A percentile compares a stretch with the other conserved stretches of the same genome.
These are phyloP conservation scores for Colletotrichum gloeosporioides DNA, from an alignment of 2,329 filamentous ascomycete species.

Conservation along the genomic window DNA sequence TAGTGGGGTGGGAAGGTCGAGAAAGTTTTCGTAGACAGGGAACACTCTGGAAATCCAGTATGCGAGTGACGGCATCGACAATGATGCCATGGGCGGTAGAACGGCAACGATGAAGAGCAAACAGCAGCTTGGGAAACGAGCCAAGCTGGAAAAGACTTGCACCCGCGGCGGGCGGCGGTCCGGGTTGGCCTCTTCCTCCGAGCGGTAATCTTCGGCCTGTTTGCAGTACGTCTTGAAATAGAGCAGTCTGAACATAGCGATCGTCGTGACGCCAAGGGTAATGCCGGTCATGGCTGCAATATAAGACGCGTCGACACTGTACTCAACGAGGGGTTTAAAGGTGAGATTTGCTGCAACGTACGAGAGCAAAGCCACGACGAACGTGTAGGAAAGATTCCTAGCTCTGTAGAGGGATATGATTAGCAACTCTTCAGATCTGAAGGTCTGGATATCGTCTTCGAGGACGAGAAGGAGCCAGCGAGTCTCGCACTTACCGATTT, in stretches of 20 bases:
- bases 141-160: neutral
- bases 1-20: neutral
- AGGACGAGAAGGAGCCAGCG: neutral
- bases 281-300: neutral
- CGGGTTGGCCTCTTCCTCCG: neutral
- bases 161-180: neutral
- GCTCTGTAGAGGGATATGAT: neutral
- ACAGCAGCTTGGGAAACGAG: neutral
- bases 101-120: neutral
- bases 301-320: neutral
- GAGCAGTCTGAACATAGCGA: rapidly evolving
- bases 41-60: neutral
- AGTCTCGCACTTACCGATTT: neutral
- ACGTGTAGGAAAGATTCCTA: neutral
- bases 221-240: neutral
- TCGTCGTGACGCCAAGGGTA: neutral
- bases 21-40: neutral
- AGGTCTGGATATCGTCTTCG: neutral
- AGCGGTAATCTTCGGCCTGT: neutral
- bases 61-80: neutral
- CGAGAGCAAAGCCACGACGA: neutral
- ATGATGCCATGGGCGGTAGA: neutral
- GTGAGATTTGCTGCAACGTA: neutral
- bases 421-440: neutral
- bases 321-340: neutral